Percentiles rank a stretch among this genome's conserved stretches.
Conservation (phyloP, 495 filamentous ascomycete genomes). For the Penicillium steckii region DNA sequence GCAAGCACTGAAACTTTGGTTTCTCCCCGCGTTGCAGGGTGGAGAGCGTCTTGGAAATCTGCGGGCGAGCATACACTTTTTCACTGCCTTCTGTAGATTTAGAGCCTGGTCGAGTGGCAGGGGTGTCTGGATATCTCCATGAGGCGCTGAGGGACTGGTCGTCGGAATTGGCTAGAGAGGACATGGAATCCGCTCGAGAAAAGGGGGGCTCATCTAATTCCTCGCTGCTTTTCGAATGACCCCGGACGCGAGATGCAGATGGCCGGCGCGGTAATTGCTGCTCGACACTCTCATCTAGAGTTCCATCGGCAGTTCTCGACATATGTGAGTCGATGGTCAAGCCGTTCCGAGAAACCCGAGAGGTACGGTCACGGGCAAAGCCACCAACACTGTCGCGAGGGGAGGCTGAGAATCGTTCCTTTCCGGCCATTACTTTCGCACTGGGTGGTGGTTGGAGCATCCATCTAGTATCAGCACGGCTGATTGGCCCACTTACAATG, state of each 20-base stretch:
- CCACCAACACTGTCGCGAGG: slow-evolving; percentile 19
- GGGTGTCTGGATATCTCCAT: slow-evolving; percentile 41
- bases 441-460: slow-evolving; percentile 87
- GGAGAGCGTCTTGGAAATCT: slow-evolving; percentile 37
- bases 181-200: slow-evolving; percentile 38
- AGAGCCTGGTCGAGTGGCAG: slow-evolving; percentile 39
- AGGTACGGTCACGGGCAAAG: slow-evolving; percentile 9
- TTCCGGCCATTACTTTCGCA: slow-evolving; percentile 84
- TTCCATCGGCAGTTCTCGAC: slow-evolving; percentile 10
- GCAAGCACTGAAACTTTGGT: slow-evolving; percentile 38
- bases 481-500: slow-evolving; percentile 71
- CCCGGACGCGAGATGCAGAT: slow-evolving; percentile 21
- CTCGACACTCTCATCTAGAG: slow-evolving; percentile 7
- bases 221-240: slow-evolving; percentile 19
- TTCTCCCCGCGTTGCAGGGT: slow-evolving; percentile 29
- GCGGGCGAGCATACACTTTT: slow-evolving; percentile 24
- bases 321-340: not conserved
- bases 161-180: slow-evolving; percentile 32
- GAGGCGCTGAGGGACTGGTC: slow-evolving; percentile 30
- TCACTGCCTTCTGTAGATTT: slow-evolving; percentile 37
- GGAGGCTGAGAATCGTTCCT: slow-evolving; percentile 51
- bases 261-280: slow-evolving; percentile 20
- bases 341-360: slow-evolving; percentile 9
- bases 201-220: slow-evolving; percentile 28
- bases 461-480: slow-evolving; percentile 72